Conservation (phyloP, 345 rosid genomes). For the Passiflora organensis region DNA sequence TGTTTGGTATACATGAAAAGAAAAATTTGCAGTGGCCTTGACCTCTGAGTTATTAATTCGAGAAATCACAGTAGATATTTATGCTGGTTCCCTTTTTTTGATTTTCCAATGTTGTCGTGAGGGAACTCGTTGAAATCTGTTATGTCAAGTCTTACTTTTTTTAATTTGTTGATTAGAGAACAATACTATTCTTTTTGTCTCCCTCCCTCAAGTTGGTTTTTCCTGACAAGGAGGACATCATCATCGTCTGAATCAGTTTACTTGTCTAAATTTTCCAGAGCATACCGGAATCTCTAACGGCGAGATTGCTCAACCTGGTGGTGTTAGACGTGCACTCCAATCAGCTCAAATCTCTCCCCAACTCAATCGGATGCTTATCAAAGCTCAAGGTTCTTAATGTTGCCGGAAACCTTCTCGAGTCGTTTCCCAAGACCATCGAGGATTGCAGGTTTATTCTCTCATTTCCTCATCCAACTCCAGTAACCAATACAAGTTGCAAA, state of each 20-base stretch:
- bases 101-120: too few relatives aligned
- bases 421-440: constrained; percentile 62
- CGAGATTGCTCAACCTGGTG: constrained; percentile 68
- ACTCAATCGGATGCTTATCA: constrained; percentile 76
- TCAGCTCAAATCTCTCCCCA: constrained; percentile 66
- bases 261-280: constrained; percentile 29
- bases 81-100: too few relatives aligned
- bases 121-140: too few relatives aligned
- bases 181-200: too few relatives aligned
- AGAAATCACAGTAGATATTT: too few relatives aligned
- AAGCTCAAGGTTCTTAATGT: constrained; percentile 76
- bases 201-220: too few relatives aligned
- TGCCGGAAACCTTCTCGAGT: constrained; percentile 64
- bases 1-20: too few relatives aligned
- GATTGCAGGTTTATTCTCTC: constrained; percentile 62
- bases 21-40: too few relatives aligned
- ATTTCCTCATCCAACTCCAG: neutral
- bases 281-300: constrained; percentile 79
- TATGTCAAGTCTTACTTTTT: too few relatives aligned
- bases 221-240: too few relatives aligned
- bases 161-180: too few relatives aligned
- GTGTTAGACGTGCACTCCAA: constrained; percentile 81
- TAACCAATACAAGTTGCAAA: neutral
- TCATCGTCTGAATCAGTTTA: neutral
- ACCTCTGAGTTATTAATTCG: too few relatives aligned